Evolutionary conservation across 495 filamentous ascomycete genomes (phyloP).

Genomic region (Penicillium salamii): DNA sequence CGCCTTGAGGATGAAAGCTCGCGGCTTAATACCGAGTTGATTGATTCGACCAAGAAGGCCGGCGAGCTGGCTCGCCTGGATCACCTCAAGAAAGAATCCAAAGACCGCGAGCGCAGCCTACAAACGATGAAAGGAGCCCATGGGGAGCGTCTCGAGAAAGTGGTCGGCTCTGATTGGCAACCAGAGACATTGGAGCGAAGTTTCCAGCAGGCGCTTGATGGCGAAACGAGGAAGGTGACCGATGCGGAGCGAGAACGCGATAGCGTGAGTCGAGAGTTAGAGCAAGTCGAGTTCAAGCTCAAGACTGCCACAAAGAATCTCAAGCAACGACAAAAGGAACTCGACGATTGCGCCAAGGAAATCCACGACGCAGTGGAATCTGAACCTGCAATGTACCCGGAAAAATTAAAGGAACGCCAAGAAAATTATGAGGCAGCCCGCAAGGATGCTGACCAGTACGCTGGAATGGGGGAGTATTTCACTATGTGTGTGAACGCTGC

Average conservation of each 20-base stretch:
- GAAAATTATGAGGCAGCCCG: slow-evolving; percentile 57
- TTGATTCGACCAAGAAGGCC: slow-evolving; percentile 74
- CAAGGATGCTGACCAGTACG: slow-evolving; percentile 60
- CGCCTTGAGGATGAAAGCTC: slow-evolving; percentile 65
- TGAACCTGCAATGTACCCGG: slow-evolving; percentile 53
- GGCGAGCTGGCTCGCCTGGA: slow-evolving; percentile 76
- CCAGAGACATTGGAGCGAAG: slow-evolving; percentile 66
- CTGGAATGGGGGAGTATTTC: slow-evolving; percentile 63
- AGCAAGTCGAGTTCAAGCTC: slow-evolving; percentile 77
- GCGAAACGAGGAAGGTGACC: slow-evolving; percentile 48
- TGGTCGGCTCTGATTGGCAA: slow-evolving; percentile 65
- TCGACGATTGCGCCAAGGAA: slow-evolving; percentile 53
- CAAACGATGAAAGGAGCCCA: slow-evolving; percentile 75
- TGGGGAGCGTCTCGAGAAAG: slow-evolving; percentile 58
- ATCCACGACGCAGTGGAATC: slow-evolving; percentile 49
- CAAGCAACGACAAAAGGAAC: slow-evolving; percentile 61
- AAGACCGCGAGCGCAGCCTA: slow-evolving; percentile 65
- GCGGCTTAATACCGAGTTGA: slow-evolving; percentile 68
- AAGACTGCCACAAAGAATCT: slow-evolving; percentile 57
- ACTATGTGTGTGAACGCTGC: slow-evolving; percentile 55
- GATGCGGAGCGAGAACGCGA: slow-evolving; percentile 70
- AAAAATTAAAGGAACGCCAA: slow-evolving; percentile 55
- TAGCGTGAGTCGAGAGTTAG: slow-evolving; percentile 64
- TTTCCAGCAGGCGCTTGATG: slow-evolving; percentile 63
- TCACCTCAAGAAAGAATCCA: slow-evolving; percentile 70